Base-by-base conservation (phyloP, 768 basidiomycete genomes). In the Trametes cinnabarina region DNA sequence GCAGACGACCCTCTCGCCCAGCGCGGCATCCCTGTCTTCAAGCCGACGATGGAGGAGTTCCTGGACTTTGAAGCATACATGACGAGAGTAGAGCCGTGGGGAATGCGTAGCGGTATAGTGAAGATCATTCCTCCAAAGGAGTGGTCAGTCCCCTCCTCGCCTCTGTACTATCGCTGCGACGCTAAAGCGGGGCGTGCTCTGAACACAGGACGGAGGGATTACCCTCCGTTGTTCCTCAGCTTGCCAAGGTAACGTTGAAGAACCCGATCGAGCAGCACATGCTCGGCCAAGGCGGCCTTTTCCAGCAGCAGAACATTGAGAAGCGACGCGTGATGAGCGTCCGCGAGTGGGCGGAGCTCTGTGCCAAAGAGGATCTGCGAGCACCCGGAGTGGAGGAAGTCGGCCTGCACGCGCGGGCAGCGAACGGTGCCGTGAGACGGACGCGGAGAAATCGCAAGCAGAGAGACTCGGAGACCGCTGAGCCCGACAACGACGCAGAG, bases 1-100 rank as follows among this genome's bases (percentile, higher is more conserved):
- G 78, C 79, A 26, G 89, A 92, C 66, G 92, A 93, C 76, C 89
- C 85, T 23, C 68, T 85, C 26, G 90, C 91, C 0, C 82, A 86
- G 65, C 88, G 90, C 47, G 97, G 96, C 35, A 96, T 98, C 44
- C 97, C 96, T 5, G 94, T 99, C 11, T 99, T 99, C 81, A 89
- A 85, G 69, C 97, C 97, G 9, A 85, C 89, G 2, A 88, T 95
- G 84, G 87, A 88, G 49, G 93, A 98, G 66, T 97, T 97, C 65
- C 71, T 78, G 60, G 91, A 94, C 73, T 98, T 98, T 71, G 96
- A 99, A 68, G 86, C 69, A 11, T 98, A 92, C 71, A 88, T 97
- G 82, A 86, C 83, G 62, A 83, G 74, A 59, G 81, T 98, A 43
- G 93, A 95, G 69, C 82, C 84, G 59, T 99, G 97, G 92, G 97